Evolutionary conservation across 2,329 filamentous ascomycete genomes (phyloP), one percentile per base, ranked within the genome.

Genomic region (Coniella lustricola): DNA sequence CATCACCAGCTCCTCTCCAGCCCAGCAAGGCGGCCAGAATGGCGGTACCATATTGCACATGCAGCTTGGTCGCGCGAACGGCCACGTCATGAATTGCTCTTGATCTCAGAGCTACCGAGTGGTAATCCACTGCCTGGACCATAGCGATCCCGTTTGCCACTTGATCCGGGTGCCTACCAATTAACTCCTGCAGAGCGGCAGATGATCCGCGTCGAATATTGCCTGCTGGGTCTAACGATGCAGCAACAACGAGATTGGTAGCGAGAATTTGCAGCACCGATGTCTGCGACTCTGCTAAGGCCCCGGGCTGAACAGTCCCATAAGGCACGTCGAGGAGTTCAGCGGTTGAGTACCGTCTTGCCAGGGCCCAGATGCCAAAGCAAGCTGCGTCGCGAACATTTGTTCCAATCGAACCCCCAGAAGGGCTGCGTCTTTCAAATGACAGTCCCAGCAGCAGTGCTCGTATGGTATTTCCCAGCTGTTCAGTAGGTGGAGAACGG

Each of bases 331-430:
- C 71, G 10, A 85, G 72, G 7, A 97, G 74, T 63, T 97, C 91
- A 0, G 71, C 61, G 0, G 90, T 95, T 1, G 80, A 82, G 59
- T 97, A 98, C 47, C 91, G 84, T 48, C 93, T 79, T 18, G 91
- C 88, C 7, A 97, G 65, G 1, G 90, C 86, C 93, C 93, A 98
- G 20, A 97, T 84, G 7, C 93, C 93, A 63, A 97, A 98, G 63
- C 90, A 96, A 3, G 93, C 89, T 12, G 93, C 91, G 68, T 98
- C 93, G 40, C 93, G 81, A 14, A 98, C 90, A 57, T 94, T 95
- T 1, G 87, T 85, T 2, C 93, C 93, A 10, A 91, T 74, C 3
- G 88, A 90, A 12, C 78, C 82, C n/a, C 93, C 91, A 3, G 88
- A 89, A 0, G 88, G 79, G 39, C 85, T 87, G 50, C 90, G 79